Evolutionary conservation across 345 rosid genomes (phyloP), one percentile per base, ranked within the genome.

Genomic region (Dipteronia dyeriana): DNA sequence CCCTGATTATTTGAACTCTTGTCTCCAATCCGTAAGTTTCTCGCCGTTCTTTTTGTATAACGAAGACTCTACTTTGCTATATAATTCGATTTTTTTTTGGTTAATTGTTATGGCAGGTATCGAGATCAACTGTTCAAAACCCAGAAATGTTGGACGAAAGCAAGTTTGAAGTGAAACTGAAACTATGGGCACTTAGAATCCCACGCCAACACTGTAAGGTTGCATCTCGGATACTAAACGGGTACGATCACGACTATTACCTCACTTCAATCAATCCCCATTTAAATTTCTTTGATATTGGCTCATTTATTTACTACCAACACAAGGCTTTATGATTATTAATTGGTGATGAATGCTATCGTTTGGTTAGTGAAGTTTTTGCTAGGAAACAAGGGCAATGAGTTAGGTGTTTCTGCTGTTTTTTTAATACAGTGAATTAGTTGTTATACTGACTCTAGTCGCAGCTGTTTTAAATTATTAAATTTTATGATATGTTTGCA

Each of bases 161-260:
- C 66, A 87, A 89, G 82, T 94, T 93, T 68, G 92, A 91, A 70
- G 92, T 91, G 68, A 73, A 85, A 63, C 80, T 94, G 64, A 86
- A 90, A 64, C 75, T 95, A 56, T 86, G 91, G 90, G 99, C 98
- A 61, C 90, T 95, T 68, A 83, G 93, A 79, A 87, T 95, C 60
- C 99, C 98, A 20, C 92, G 98, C 31, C 91, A 95, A 69, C 86
- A 88, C 43, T 95, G 97, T 86, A 90, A 84, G 80, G 79, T 43
- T 20, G 92, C 85, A 56, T 85, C 90, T 78, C 86, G 88, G 61
- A 74, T 89, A 16, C 91, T 95, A 22, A 88, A 90, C 49, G 99
- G 98, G 98, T 95, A 87, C 31, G 2, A 26, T 45, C 14, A 20
- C 29, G 1, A 4, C 13, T 22, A 10, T 68, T 13, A 12, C 6